These are phyloP conservation scores for Ustulina deusta DNA, from an alignment of 2,329 filamentous ascomycete species.

Conservation along the genomic window DNA sequence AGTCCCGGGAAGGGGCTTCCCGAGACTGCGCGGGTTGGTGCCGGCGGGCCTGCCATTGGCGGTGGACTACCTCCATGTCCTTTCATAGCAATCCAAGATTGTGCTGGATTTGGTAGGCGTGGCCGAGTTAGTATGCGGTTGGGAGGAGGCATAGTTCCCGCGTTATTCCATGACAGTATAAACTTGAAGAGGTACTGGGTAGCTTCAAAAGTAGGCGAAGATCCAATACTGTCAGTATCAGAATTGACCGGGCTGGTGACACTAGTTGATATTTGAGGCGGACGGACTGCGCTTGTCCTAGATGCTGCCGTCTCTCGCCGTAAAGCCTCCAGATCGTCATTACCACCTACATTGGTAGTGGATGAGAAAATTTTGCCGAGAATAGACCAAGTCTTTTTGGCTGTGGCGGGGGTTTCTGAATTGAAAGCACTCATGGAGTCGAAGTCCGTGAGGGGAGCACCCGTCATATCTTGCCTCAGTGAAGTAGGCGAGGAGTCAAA, in stretches of 20 bases:
- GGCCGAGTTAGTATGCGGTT: constrained; percentile 75
- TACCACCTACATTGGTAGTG: constrained; percentile 50
- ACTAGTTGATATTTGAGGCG: constrained; percentile 54
- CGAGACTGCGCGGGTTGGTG: constrained; percentile 61
- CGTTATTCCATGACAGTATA: constrained; percentile 73
- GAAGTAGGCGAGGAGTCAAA: constrained; percentile 59
- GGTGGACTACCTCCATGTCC: constrained; percentile 56
- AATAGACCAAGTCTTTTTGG: constrained; percentile 73
- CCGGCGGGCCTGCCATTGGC: constrained; percentile 55
- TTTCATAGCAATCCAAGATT: constrained; percentile 67
- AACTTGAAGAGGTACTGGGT: constrained; percentile 79
- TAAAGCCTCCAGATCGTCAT: constrained; percentile 63
- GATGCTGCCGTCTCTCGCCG: constrained; percentile 64
- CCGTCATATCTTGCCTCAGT: constrained; percentile 45
- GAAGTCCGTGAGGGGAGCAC: constrained; percentile 46
- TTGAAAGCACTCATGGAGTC: constrained; percentile 44
- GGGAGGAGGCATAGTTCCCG: constrained; percentile 64
- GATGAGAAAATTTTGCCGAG: constrained; percentile 72
- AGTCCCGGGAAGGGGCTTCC: constrained; percentile 61
- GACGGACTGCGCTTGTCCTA: constrained; percentile 53
- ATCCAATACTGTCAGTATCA: constrained; percentile 66
- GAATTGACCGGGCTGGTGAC: constrained; percentile 55
- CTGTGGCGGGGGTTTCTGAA: constrained; percentile 39
- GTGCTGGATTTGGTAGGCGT: constrained; percentile 76
- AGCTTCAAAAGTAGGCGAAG: constrained; percentile 66